These are phyloP conservation scores for Podospora conica DNA, from an alignment of 495 filamentous ascomycete genomes.

Conservation along the genomic window DNA sequence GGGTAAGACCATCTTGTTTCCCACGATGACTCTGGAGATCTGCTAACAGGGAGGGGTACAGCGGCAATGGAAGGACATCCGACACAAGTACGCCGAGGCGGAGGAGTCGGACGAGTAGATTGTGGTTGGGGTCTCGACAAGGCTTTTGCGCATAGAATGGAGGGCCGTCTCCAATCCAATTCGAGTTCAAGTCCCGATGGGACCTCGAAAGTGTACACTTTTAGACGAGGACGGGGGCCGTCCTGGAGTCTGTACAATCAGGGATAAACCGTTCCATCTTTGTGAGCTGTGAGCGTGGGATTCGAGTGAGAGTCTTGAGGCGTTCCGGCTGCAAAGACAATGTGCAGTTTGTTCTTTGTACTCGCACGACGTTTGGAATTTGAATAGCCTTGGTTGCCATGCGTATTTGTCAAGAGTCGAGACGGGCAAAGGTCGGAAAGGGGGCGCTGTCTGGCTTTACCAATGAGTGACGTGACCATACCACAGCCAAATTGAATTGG, in stretches of 20 bases:
- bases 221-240: neutral
- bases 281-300: neutral
- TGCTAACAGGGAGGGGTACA: slow-evolving; percentile 39
- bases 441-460: too few species aligned
- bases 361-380: too few species aligned
- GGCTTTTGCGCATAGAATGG: neutral
- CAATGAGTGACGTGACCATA: too few species aligned
- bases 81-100: slow-evolving; percentile 69
- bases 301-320: neutral
- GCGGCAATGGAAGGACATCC: slow-evolving; percentile 99
- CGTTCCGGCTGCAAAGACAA: neutral
- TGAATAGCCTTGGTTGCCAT: too few species aligned
- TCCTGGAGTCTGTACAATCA: neutral
- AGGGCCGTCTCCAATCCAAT: neutral
- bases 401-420: too few species aligned
- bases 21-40: neutral
- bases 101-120: slow-evolving; percentile 28
- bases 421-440: too few species aligned
- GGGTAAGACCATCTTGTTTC: slow-evolving; percentile 55
- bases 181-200: neutral
- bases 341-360: neutral
- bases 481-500: too few species aligned
- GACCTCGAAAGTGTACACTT: neutral
- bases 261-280: neutral
- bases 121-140: neutral